These are phyloP conservation scores for Tricholoma sp. DNA, from an alignment of 768 basidiomycete species.

Conservation along the genomic window DNA sequence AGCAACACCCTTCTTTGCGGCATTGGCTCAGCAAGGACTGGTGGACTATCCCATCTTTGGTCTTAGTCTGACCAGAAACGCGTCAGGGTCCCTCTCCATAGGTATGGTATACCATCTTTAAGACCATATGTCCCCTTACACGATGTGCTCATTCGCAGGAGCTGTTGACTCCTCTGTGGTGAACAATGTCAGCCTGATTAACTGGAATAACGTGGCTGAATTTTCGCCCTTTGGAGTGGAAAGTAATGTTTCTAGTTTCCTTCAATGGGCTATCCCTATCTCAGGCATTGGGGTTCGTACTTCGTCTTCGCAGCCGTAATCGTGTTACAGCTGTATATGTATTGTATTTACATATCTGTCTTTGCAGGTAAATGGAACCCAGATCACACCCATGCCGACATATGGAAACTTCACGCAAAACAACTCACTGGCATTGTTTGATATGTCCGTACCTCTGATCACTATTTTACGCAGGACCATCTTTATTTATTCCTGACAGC, in stretches of 20 bases:
- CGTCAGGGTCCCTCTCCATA: constrained; percentile 57
- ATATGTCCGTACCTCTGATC: constrained; percentile 46
- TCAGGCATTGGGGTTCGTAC: constrained; percentile 45
- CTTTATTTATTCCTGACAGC: constrained; percentile 28
- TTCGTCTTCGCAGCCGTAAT: background rate
- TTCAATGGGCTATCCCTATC: constrained; percentile 71
- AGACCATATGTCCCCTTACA: constrained; percentile 1
- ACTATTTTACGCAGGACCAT: background rate
- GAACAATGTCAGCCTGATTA: constrained; percentile 49
- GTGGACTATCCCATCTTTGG: constrained; percentile 76
- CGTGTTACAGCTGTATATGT: no score
- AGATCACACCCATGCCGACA: constrained; percentile 52
- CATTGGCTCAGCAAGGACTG: constrained; percentile 55
- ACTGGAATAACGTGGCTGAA: constrained; percentile 72
- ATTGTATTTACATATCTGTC: background rate
- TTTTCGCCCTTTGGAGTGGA: constrained; percentile 61
- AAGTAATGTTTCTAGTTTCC: constrained; percentile 60
- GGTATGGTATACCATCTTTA: constrained; percentile 33
- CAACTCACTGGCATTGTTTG: constrained; percentile 63
- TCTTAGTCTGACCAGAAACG: constrained; percentile 56
- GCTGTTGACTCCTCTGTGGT: constrained; percentile 72
- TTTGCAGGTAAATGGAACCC: constrained; percentile 50
- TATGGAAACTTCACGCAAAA: constrained; percentile 54
- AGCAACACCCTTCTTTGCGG: constrained; percentile 69
- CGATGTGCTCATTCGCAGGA: constrained; percentile 34